Evolutionary conservation across 1,139 yeast genomes (phyloP), one percentile per base, ranked within the genome.

Genomic region (Lodderomyces oxycetoniae): DNA sequence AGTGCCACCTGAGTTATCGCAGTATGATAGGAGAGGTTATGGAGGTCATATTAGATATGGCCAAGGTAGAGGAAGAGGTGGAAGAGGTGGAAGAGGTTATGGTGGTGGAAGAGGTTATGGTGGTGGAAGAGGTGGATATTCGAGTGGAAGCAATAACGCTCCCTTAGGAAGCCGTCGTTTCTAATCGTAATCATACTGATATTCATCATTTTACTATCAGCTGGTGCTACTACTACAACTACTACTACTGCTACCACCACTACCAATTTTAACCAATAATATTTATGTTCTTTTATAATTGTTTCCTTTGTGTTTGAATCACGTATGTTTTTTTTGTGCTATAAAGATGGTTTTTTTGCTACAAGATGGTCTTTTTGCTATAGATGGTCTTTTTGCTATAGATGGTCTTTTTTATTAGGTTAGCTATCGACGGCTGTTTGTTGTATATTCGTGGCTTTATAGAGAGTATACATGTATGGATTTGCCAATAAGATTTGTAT

Each of bases 1-100:
- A 39, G 67, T 93, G 52, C 86, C 89, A 45, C 76, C 74, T 30
- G 84, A 73, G 47, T 69, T 82, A 57, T 63, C 60, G 52, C 67
- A 71, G 53, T 67, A 63, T 49, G 79, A 75, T 57, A 73, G 74
- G 59, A 72, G 73, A 56, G 59, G 71, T 42, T 63, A 59, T 46
- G 77, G 77, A 31, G 55, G 61, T 61, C 80, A 60, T 67, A 78
- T 62, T 57, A 73, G 73, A 66, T 80, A 64, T 59, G 74, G 82
- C 41, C 67, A 77, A 42, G 60, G 63, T 31, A 48, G 59, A 34
- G 73, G 87, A 45, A 63, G 79, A 45, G 52, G 57, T 32, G 46
- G 60, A 31, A 47, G 59, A 28, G 55, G 65, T 31, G 51, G 62
- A 23, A 53, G 57, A 23, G 56, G 62, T 23, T 51, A 59, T 24